Percentiles rank a stretch among this genome's conserved stretches.
phyloP scores from a whole-genome alignment of 177 flowering plant genomes.

The Vitis hybrid region DNA sequence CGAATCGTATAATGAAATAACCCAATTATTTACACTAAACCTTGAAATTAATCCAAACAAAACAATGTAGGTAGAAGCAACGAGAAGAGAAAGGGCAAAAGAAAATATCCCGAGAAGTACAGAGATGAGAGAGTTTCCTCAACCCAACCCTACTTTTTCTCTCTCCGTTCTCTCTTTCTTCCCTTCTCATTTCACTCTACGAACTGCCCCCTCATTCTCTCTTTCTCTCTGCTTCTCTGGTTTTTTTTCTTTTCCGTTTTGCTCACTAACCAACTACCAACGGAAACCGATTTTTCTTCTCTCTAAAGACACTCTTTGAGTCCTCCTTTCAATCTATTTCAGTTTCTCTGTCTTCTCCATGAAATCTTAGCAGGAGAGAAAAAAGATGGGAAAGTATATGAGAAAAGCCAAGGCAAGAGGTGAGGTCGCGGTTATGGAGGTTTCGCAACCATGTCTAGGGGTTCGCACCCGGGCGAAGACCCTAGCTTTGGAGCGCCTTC shows the following conservation, averaged over 20 bases:
- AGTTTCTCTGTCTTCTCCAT: constrained; percentile 12
- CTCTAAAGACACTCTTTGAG: not conserved
- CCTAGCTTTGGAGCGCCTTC: constrained; percentile 40
- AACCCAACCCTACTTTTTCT: constrained; percentile 15
- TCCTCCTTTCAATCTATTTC: constrained; percentile 7
- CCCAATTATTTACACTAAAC: too few relatives aligned
- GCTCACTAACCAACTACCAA: constrained; percentile 11
- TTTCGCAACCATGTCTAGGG: constrained; percentile 32
- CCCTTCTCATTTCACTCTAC: constrained; percentile 2
- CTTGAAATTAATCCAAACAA: too few relatives aligned
- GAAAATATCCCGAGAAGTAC: too few relatives aligned
- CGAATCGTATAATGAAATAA: too few relatives aligned
- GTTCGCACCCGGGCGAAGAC: constrained; percentile 52
- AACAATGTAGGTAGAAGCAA: too few relatives aligned
- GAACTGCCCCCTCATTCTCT: not conserved
- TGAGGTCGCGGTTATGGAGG: constrained; percentile 33
- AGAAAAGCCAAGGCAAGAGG: constrained; percentile 37
- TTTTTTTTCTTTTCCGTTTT: not conserved
- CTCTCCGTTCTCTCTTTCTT: not conserved
- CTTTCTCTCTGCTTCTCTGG: not conserved
- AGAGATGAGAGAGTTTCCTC: not conserved
- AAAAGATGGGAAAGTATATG: constrained; percentile 50
- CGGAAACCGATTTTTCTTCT: constrained; percentile 1
- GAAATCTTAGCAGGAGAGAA: constrained; percentile 1
- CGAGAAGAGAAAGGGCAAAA: too few relatives aligned